Evolutionary conservation across 305 asterid genomes (phyloP).

Genomic region (Coffea humblotiana): DNA sequence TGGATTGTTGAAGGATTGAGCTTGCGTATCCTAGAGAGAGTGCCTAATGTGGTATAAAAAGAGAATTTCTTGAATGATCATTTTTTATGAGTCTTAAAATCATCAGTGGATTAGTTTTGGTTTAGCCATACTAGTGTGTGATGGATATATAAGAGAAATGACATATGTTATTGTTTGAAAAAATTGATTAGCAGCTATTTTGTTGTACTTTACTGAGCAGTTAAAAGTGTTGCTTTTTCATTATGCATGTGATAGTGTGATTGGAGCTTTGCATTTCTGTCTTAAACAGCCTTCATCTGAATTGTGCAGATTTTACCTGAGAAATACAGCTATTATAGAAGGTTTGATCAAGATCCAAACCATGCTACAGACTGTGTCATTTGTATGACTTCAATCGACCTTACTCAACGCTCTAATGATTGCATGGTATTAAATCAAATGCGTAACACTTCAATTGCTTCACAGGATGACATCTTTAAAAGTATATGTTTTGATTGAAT

Average conservation of each 20-base stretch:
- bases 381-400: slow-evolving; percentile 90
- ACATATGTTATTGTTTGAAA: background rate
- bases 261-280: slow-evolving; percentile 8
- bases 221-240: slow-evolving; percentile 2
- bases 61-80: background rate
- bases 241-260: background rate
- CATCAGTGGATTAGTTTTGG: background rate
- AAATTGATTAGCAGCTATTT: background rate
- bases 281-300: slow-evolving; percentile 7
- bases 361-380: slow-evolving; percentile 82
- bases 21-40: background rate
- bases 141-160: background rate
- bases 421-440: slow-evolving; percentile 62
- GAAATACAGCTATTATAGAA: slow-evolving; percentile 81
- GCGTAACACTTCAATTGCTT: background rate
- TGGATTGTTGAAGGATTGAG: background rate
- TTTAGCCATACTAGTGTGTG: background rate
- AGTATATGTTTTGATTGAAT: slow-evolving; percentile 14
- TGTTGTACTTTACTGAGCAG: background rate
- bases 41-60: background rate
- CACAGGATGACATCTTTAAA: background rate
- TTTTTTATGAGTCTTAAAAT: background rate
- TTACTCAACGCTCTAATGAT: slow-evolving; percentile 61
- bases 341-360: slow-evolving; percentile 61
- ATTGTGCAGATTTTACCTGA: slow-evolving; percentile 82